Conservation (phyloP, 768 basidiomycete species). For the Leccinellum rugosiceps region DNA sequence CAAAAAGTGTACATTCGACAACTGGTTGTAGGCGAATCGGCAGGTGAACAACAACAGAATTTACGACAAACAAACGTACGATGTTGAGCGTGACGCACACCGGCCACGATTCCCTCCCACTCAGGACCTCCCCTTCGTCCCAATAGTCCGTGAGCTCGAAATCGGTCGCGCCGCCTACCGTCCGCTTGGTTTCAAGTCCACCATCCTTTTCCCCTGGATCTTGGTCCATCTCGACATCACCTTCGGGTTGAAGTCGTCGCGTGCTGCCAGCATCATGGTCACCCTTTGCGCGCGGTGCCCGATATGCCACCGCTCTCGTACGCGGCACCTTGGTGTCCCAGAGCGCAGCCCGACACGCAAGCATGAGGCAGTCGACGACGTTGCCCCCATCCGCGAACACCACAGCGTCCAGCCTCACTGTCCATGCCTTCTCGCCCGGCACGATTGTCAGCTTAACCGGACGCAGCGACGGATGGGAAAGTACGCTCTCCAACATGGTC, state of each 20-base stretch:
- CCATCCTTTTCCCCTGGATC: constrained; percentile 41
- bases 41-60: no score
- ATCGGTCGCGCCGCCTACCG: constrained; percentile 53
- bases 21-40: constrained; percentile 33
- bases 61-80: constrained; percentile 43
- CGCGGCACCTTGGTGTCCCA: constrained; percentile 80
- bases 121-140: constrained; percentile 75
- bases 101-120: constrained; percentile 66
- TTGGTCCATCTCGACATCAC: constrained; percentile 44
- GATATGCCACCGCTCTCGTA: constrained; percentile 70
- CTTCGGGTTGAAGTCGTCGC: constrained; percentile 14
- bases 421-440: constrained; percentile 65
- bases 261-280: constrained; percentile 6
- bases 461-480: constrained; percentile 64
- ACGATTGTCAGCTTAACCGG: constrained; percentile 64
- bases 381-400: constrained; percentile 76
- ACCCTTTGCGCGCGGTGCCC: constrained; percentile 35
- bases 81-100: constrained; percentile 76
- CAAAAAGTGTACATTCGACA: constrained; percentile 60
- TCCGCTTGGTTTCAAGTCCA: constrained; percentile 53
- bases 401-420: constrained; percentile 70
- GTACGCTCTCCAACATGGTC: constrained; percentile 55
- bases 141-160: constrained; percentile 87
- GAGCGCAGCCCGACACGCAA: constrained; percentile 74
- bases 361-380: constrained; percentile 71